Percentiles rank a stretch among this genome's conserved stretches.
Conservation (phyloP, 345 rosid genomes). For the Cardiospermum halicacabum region DNA sequence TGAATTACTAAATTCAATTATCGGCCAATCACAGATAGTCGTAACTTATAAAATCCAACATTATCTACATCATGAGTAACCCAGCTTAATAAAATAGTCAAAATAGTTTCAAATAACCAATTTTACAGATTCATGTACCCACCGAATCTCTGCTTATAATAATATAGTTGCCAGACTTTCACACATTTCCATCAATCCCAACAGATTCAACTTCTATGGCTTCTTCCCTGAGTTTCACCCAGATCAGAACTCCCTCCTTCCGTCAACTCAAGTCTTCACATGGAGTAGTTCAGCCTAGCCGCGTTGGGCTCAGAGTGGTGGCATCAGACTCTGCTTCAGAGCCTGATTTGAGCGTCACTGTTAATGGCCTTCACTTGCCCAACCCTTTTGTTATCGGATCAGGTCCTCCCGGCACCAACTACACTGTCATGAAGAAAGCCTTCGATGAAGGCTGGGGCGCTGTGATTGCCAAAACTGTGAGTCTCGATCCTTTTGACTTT, state of each 20-base stretch:
- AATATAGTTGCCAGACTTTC: background rate
- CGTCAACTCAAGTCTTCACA: constrained; percentile 28
- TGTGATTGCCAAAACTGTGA: constrained; percentile 93
- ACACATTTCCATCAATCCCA: constrained; percentile 7
- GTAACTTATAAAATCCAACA: too few relatives aligned
- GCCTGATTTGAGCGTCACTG: constrained; percentile 85
- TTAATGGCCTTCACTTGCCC: constrained; percentile 82
- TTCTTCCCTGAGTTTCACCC: constrained; percentile 31
- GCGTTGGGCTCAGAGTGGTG: constrained; percentile 52
- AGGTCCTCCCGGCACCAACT: constrained; percentile 97
- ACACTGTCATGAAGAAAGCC: constrained; percentile 94
- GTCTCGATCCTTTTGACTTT: constrained; percentile 3
- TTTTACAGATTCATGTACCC: background rate
- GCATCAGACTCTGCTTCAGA: constrained; percentile 36
- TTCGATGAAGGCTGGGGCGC: constrained; percentile 99
- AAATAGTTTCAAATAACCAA: too few relatives aligned
- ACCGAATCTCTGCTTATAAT: background rate
- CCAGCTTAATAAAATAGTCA: too few relatives aligned
- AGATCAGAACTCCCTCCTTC: constrained; percentile 32
- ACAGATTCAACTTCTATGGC: constrained; percentile 18
- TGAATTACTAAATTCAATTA: too few relatives aligned
- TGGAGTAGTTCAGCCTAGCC: constrained; percentile 25
- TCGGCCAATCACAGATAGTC: too few relatives aligned
- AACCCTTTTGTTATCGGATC: constrained; percentile 96
- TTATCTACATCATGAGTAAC: too few relatives aligned